phyloP scores from a whole-genome alignment of 257 asterid species.

The Jacaranda mimosifolia region DNA sequence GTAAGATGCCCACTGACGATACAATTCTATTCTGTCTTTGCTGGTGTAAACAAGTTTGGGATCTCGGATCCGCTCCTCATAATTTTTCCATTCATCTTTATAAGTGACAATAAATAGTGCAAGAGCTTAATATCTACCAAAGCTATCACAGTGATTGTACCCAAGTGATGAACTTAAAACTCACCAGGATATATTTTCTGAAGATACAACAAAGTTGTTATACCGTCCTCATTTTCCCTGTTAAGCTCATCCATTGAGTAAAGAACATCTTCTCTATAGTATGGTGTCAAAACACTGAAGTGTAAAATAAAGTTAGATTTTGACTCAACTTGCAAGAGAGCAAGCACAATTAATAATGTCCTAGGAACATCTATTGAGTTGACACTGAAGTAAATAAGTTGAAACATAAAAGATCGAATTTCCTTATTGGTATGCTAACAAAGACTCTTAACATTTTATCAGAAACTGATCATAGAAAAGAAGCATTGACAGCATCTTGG shows the following conservation, averaged over 20 bases:
- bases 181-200: slow-evolving; percentile 95
- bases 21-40: slow-evolving; percentile 67
- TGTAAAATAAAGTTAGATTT: slow-evolving; percentile 33
- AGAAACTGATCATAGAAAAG: too few relatives aligned
- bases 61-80: slow-evolving; percentile 73
- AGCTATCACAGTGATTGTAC: slow-evolving; percentile 24
- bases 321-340: slow-evolving; percentile 15
- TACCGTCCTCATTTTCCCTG: slow-evolving; percentile 94
- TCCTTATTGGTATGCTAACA: background rate
- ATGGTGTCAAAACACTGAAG: slow-evolving; percentile 93
- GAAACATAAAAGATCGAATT: slow-evolving; percentile 1
- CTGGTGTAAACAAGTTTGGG: slow-evolving; percentile 47
- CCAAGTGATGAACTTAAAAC: slow-evolving; percentile 35
- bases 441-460: background rate
- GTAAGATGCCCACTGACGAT: slow-evolving; percentile 93
- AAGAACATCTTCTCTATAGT: slow-evolving; percentile 86
- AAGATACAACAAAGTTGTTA: slow-evolving; percentile 86
- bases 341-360: slow-evolving; percentile 10
- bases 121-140: slow-evolving; percentile 33
- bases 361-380: background rate
- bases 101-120: slow-evolving; percentile 18
- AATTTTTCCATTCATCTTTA: slow-evolving; percentile 91
- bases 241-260: slow-evolving; percentile 92
- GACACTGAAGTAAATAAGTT: background rate
- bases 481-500: background rate